Base-by-base conservation (phyloP, 2,329 filamentous ascomycete genomes). In the Mycocentrospora acerina region DNA sequence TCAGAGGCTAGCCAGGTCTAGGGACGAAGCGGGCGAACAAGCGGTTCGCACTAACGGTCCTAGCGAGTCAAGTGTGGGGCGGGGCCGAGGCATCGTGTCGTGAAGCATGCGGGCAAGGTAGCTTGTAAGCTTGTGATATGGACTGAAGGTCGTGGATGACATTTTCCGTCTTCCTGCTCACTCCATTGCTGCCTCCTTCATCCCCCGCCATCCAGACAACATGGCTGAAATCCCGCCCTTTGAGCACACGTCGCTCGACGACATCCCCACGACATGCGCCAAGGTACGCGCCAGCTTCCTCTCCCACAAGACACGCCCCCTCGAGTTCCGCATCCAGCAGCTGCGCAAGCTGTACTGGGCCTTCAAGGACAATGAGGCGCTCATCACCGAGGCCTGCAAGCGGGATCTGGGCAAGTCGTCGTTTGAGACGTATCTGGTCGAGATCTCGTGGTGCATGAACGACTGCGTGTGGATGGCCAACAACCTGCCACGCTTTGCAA, bases 301-400 rank as follows among this genome's bases (percentile, higher is more conserved):
- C 55, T 79, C 86, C 13, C 83, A 90, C 66, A 86, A 85, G 71
- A 96, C 90, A 29, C 89, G 89, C 63, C 79, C 88, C 37, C 64
- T 96, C 44, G 79, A 88, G 59, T 97, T 86, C 73, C 83, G 93
- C 48, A 75, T 90, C 48, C 77, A 81, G 37, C 93, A 97, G 76
- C 81, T 98, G 45, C 86, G 90, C 56, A 91, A 90, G 77, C 83
- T 97, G 40, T 97, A 95, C 75, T 97, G 93, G 93, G 90, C 80
- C 7, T 68, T 96, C 53, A 82, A 82, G 51, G 91, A 97, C 74
- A 84, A 88, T 64, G 78, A 83, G 40, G 74, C 81, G 30, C 79
- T 85, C 54, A 77, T 97, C 45, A 64, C 81, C 51, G 86, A 88
- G 65, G 89, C 91, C 15, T 80, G 89, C 62, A 77, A 80, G 62